phyloP scores from a whole-genome alignment of 2,329 filamentous ascomycete genomes.

The Scortechinia acanthostroma region DNA sequence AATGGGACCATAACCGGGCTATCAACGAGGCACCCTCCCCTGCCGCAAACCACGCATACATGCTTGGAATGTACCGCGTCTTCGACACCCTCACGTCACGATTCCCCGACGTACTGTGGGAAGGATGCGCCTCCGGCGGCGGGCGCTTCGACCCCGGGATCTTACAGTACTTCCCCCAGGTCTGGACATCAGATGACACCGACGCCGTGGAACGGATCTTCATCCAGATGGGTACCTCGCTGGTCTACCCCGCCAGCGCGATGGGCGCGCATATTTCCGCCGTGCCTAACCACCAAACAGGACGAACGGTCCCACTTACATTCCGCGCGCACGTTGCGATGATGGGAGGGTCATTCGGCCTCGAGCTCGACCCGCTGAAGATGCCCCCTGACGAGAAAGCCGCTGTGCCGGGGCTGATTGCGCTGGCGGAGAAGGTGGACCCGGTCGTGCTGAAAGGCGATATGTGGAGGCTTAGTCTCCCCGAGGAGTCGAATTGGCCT shows the following conservation, averaged over 20 bases:
- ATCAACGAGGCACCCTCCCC: slow-evolving; percentile 52
- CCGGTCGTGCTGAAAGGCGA: slow-evolving; percentile 50
- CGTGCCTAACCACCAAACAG: slow-evolving; percentile 48
- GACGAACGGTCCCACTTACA: slow-evolving; percentile 42
- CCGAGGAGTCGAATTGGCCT: slow-evolving; percentile 53
- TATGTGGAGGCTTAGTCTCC: slow-evolving; percentile 49
- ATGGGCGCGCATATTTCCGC: slow-evolving; percentile 62
- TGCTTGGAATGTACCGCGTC: slow-evolving; percentile 56
- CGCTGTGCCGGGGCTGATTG: slow-evolving; percentile 43
- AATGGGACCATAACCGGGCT: slow-evolving; percentile 64
- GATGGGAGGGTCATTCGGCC: slow-evolving; percentile 62
- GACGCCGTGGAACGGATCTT: slow-evolving; percentile 51
- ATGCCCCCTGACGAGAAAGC: slow-evolving; percentile 40
- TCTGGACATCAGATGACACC: slow-evolving; percentile 61
- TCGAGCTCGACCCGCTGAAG: slow-evolving; percentile 50
- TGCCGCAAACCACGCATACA: slow-evolving; percentile 46
- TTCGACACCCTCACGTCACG: slow-evolving; percentile 48
- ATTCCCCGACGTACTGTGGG: slow-evolving; percentile 57
- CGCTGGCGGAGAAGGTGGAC: slow-evolving; percentile 44
- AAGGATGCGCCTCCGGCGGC: slow-evolving; percentile 59
- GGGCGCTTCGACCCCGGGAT: slow-evolving; percentile 58
- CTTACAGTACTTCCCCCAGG: slow-evolving; percentile 57
- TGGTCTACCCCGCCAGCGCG: slow-evolving; percentile 52
- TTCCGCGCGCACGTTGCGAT: slow-evolving; percentile 62
- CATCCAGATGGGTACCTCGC: slow-evolving; percentile 57